These are phyloP conservation scores for Mucor velutinosus DNA, from an alignment of 371 early-diverging fungal genomes.

Conservation along the genomic window DNA sequence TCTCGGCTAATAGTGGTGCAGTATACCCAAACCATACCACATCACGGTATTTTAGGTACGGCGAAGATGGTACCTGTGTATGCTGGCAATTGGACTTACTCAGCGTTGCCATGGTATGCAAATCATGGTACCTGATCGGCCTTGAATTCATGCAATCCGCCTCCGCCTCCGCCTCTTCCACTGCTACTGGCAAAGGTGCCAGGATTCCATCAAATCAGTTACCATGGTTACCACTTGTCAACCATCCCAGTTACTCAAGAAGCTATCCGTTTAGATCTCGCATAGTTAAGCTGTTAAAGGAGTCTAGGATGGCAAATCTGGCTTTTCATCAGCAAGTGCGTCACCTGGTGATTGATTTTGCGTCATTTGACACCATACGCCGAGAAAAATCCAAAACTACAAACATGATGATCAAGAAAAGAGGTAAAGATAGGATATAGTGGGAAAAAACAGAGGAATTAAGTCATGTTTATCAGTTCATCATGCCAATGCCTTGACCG, in stretches of 20 bases:
- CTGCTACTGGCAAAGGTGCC: too few relatives aligned
- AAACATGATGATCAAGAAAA: slow-evolving; percentile 3
- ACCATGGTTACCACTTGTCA: slow-evolving; percentile 14
- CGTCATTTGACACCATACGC: slow-evolving; percentile 17
- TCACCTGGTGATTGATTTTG: slow-evolving; percentile 25
- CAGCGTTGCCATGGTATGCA: slow-evolving; percentile 24
- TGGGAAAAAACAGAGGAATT: neutral
- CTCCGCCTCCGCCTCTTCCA: neutral
- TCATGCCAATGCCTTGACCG: neutral
- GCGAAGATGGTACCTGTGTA: slow-evolving; percentile 1
- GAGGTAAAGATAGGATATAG: neutral
- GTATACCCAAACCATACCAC: neutral
- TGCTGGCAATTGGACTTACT: slow-evolving; percentile 27
- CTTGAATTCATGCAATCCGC: slow-evolving; percentile 1
- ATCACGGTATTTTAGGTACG: neutral
- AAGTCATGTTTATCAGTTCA: slow-evolving; percentile 4
- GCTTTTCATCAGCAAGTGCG: slow-evolving; percentile 10
- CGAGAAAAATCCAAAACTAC: slow-evolving; percentile 3
- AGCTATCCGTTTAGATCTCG: slow-evolving; percentile 14
- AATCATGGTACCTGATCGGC: slow-evolving; percentile 25
- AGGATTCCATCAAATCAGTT: neutral
- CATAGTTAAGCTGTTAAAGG: slow-evolving; percentile 7
- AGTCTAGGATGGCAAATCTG: slow-evolving; percentile 5
- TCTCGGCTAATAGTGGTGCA: neutral
- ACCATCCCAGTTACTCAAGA: slow-evolving; percentile 14